Base-by-base conservation (phyloP, 306 rosid species). In the Parietaria judaica region DNA sequence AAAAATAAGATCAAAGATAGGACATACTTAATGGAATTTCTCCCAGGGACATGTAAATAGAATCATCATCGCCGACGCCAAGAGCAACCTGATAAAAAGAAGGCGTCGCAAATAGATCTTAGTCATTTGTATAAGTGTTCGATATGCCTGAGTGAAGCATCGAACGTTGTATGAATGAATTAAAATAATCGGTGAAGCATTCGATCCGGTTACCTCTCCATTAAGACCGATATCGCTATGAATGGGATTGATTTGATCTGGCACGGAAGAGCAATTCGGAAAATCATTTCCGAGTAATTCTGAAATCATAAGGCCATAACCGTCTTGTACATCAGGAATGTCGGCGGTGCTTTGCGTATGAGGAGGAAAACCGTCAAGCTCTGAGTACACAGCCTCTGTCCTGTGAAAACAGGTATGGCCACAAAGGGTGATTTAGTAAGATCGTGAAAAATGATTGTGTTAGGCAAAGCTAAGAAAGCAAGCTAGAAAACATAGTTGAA, bases 31-130 rank as follows among this genome's bases (percentile, higher is more conserved):
- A 73, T 76, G 85, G 95, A 80, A 86, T 86, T 86, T 92, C 98
- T 65, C 84, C 98, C 43, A 92, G 90, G 8, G 98, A 87, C 96
- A 88, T 92, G 66, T 92, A 92, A 78, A 92, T 92, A 49, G 95
- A 81, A 77, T 92, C 98, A 72, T 92, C 98, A 66, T 92, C 98
- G 0, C 75, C 90, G 72, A 88, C 83, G 63, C 14, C 53, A 23
- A 23, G 31, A 23, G 95, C 56, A 14, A 70, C 95, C 98, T 91
- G 95, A 74, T 81, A 86, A 23, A 59, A 41, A 39, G 3, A 58
- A 4, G 12, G 35, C 38, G 14, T 14, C 49, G 9, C 9, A 5
- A 41, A 1, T 41, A 41, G 31, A 23, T 23, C 31, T 23, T 41
- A 5, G 45, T 41, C 45, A 39, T 58, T 14, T 38, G 45, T 3